Percentiles rank a stretch among this genome's conserved stretches.
phyloP scores from a whole-genome alignment of 75 land plant species.

The Chamaecyparis obtusa region DNA sequence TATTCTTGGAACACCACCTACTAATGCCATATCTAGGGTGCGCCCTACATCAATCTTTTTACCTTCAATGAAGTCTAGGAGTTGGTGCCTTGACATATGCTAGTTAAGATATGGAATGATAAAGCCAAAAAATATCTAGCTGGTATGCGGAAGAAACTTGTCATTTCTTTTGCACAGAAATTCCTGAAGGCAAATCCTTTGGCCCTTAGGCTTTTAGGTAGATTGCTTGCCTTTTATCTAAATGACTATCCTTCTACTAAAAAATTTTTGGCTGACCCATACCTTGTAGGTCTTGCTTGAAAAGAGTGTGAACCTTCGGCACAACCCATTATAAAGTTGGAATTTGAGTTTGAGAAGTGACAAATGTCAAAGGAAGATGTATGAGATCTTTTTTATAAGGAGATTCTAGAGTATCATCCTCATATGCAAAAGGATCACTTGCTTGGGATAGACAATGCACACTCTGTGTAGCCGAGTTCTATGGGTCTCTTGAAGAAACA shows the following conservation, averaged over 20 bases:
- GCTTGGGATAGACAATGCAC: constrained; percentile 30
- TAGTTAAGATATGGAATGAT: constrained; percentile 65
- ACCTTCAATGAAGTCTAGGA: background rate
- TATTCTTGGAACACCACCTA: constrained; percentile 79
- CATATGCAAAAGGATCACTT: constrained; percentile 45
- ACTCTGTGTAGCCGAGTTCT: constrained; percentile 25
- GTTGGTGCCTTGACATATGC: background rate
- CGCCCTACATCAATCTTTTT: background rate
- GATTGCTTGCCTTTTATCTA: constrained; percentile 66
- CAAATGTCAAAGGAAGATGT: constrained; percentile 39
- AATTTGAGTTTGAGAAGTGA: constrained; percentile 50
- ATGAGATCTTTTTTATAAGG: constrained; percentile 35
- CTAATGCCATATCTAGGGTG: constrained; percentile 65
- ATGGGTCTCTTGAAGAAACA: constrained; percentile 48
- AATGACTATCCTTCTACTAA: constrained; percentile 57
- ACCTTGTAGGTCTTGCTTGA: background rate
- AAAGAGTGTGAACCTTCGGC: constrained; percentile 34
- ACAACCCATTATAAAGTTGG: constrained; percentile 43
- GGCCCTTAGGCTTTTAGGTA: constrained; percentile 53
- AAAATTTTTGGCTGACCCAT: constrained; percentile 24
- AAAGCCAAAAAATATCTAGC: constrained; percentile 62
- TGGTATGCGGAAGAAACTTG: constrained; percentile 43
- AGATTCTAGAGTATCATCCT: constrained; percentile 50
- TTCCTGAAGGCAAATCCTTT: constrained; percentile 62
- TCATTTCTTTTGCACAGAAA: constrained; percentile 50